phyloP scores from a whole-genome alignment of 192 early-diverging fungal genomes.

The Coemansia sp. region DNA sequence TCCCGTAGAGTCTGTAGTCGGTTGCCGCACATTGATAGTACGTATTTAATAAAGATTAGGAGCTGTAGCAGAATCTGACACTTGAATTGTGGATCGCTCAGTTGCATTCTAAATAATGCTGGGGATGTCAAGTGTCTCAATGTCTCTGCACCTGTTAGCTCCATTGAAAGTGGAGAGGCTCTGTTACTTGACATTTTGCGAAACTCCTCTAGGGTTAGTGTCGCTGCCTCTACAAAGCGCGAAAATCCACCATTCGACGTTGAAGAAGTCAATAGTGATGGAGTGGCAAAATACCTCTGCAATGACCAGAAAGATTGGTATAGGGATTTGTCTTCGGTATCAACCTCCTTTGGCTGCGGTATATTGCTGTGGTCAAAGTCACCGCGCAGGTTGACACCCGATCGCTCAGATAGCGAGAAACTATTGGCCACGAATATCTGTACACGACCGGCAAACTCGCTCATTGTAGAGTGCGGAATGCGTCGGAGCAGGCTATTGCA shows the following conservation, averaged over 20 bases:
- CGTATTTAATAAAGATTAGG: conserved; percentile 82
- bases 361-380: conserved; percentile 77
- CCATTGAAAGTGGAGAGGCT: conserved; percentile 12
- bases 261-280: conserved; percentile 49
- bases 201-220: conserved; percentile 40
- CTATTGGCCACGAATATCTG: conserved; percentile 82
- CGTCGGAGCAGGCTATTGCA: conserved; percentile 90
- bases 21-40: conserved; percentile 56
- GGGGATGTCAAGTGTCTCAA: conserved; percentile 39
- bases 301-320: conserved; percentile 80
- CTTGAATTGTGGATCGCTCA: conserved; percentile 78
- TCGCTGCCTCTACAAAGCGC: conserved; percentile 23
- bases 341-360: conserved; percentile 37
- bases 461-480: conserved; percentile 80
- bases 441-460: conserved; percentile 82
- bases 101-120: conserved; percentile 54
- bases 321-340: conserved; percentile 22
- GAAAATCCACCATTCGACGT: neutral
- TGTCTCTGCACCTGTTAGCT: conserved; percentile 21
- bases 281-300: conserved; percentile 75
- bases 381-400: conserved; percentile 86
- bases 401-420: conserved; percentile 84
- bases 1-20: conserved; percentile 51
- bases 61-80: conserved; percentile 85
- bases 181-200: conserved; percentile 16